Base-by-base conservation (phyloP, 2,329 filamentous ascomycete genomes). In the Orbilia ellipsospora region DNA sequence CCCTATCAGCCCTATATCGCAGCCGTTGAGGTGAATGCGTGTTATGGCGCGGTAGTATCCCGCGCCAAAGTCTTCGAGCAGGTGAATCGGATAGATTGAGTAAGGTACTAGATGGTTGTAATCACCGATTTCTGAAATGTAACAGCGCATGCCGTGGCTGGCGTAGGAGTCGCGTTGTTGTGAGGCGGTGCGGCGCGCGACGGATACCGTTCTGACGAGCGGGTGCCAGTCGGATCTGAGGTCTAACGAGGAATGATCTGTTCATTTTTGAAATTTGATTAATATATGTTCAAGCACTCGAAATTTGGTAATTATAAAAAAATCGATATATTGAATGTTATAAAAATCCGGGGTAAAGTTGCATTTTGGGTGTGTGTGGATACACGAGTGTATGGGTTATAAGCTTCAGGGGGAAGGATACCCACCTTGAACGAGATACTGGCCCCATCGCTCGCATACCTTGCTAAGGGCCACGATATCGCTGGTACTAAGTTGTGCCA, bases 401-500 rank as follows among this genome's bases (percentile, higher is more conserved):
- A 36, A 10, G 31, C 31, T 36, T 36, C 31, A 36, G 31, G 31
- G 31, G 31, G 10, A 36, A 36, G 31, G 31, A 36, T 36, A 36
- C 31, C 31, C 31, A 36, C 31, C 31, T 36, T 36, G 54, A 56
- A 56, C 16, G 31, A 56, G 54, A 56, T 56, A 40, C 23, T 15
- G 31, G 18, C 55, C 23, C 55, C 55, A 59, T 42, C 31, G 36
- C 20, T 44, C 20, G 42, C 55, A 59, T 0, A 59, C 55, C 15
- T 42, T 42, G 2, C 28, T 23, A 12, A 45, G 10, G 13, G 55
- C 16, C 42, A 59, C 23, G 2, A 59, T 20, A 59, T 59, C 55
- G 7, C 15, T 42, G 12, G 55, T 56, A 16, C 8, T 5, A 16
- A 59, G 20, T 20, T 59, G 23, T 45, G 23, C 18, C 54, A 13